These are phyloP conservation scores for Naganishia friedmannii DNA, from an alignment of 768 basidiomycete species.

Conservation along the genomic window DNA sequence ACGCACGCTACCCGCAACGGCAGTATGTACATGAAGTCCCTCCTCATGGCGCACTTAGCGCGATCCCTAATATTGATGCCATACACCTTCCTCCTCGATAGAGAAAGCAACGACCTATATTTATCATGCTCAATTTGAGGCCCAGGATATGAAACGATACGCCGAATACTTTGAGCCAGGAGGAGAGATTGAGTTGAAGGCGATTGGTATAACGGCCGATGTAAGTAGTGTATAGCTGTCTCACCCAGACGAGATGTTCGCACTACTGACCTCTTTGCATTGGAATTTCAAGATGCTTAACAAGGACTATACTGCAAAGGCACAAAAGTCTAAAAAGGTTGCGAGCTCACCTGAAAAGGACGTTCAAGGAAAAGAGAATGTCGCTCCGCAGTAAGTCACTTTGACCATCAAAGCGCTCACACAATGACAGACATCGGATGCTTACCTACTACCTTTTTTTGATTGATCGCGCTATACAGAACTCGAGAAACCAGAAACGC, in stretches of 20 bases:
- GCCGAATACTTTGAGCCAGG: conserved; percentile 22
- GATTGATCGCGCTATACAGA: not conserved
- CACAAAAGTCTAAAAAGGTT: not conserved
- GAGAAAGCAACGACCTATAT: not conserved
- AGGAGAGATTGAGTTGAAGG: conserved; percentile 18
- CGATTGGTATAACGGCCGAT: conserved; percentile 10
- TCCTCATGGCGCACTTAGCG: too few relatives aligned
- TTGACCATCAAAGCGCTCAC: not conserved
- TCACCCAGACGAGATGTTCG: not conserved
- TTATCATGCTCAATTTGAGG: not conserved
- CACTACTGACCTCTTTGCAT: not conserved
- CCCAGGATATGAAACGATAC: conserved; percentile 4
- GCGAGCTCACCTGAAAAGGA: too few relatives aligned
- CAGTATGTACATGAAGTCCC: not conserved
- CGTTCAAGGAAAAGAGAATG: conserved; percentile 1
- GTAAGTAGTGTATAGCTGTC: conserved; percentile 1
- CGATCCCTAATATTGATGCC: too few relatives aligned
- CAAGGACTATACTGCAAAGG: not conserved
- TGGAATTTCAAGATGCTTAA: not conserved
- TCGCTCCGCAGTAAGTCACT: not conserved
- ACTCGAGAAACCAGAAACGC: not conserved
- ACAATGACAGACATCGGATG: not conserved
- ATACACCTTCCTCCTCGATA: not conserved
- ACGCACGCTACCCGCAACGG: not conserved
- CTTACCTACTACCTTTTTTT: not conserved